Base-by-base conservation (phyloP, 257 asterid genomes). In the Schizonepeta tenuifolia region DNA sequence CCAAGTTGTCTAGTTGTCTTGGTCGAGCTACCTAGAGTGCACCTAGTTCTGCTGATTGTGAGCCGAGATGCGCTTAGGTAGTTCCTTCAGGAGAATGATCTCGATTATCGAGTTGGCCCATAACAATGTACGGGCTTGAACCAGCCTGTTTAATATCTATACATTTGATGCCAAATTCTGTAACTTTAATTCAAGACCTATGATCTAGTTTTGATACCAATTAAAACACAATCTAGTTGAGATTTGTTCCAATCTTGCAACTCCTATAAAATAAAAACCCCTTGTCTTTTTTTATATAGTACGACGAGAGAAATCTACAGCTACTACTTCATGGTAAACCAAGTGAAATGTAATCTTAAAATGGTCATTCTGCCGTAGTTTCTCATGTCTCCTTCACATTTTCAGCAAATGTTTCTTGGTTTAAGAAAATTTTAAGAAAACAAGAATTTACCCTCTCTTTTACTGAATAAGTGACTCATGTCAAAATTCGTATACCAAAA, bases 21-120 rank as follows among this genome's bases (percentile, higher is more conserved):
- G 38, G 36, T 31, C 36, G 36, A 31, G 1, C 36, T 31, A 31
- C 36, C 36, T 31, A 31, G 35, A 28, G 33, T 3, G 33, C 6
- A 31, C 35, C 35, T 31, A 28, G 33, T 3, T 28, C 33, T 28
- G 33, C 65, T 35, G 9, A 33, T 1, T 35, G n/a, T 63, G 11
- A 33, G 69, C 53, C 18, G 10, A 62, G 68, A 36, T 62, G 67
- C 18, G 51, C 67, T 44, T 28, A 28, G 5, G 4, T 62, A 11
- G 2, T 4, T 36, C 9, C 14, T 35, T 61, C 8, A 15, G 5
- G 8, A 59, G 22, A 20, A 17, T 54, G 7, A 54, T 21, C 33
- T 53, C 1, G 33, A n/a, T 1, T 2, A n/a, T 4, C 10, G n/a
- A 22, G 60, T 54, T 9, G 35, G 60, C 35, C 35, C 17, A 11